Evolutionary conservation across 2,329 filamentous ascomycete species (phyloP), one percentile per base, ranked within the genome.

Genomic region (Penicillium corylophilum): DNA sequence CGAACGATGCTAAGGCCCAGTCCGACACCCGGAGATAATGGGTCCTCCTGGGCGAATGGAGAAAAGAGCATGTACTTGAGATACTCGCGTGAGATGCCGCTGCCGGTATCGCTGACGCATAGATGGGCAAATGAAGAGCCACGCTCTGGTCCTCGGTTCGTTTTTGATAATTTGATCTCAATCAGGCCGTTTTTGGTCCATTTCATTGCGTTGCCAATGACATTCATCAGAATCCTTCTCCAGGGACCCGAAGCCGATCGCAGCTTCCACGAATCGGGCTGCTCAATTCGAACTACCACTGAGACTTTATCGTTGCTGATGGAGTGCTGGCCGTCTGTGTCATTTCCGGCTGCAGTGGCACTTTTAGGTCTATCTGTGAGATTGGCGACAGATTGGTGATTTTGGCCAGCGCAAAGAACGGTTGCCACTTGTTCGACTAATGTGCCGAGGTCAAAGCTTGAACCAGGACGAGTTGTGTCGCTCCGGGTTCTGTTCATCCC

Each of bases 1-100:
- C 78, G 76, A 1, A 88, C 84, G 7, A 88, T 79, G 43, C 79
- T 83, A n/a, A 89, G 70, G 0, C 86, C 86, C 0, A 89, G 72
- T 0, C 86, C 86, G 0, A 82, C 82, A 0, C 86, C 86, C 0
- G 80, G 77, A 0, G 78, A 73, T 0, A 88, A 65, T 0, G 72
- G 63, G 31, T 85, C 77, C 59, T 88, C 86, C 55, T 88, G 85
- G 0, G 77, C 69, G 53, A 88, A 88, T 0, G 85, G 82, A 0
- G 77, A 78, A 60, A 84, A 88, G 0, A 87, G 66, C 6, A 77
- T 76, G n/a, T 81, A 76, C 22, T 76, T 71, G 1, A 87, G 70
- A 56, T 82, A 89, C 1, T 85, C 79, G 0, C 77, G 68, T 0
- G 77, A 75, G 16, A 89, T 89, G 0, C 86, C 86, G 22, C 76